These are phyloP conservation scores for Carex pumila DNA, from an alignment of 176 grass and related monocot genomes.

Conservation along the genomic window DNA sequence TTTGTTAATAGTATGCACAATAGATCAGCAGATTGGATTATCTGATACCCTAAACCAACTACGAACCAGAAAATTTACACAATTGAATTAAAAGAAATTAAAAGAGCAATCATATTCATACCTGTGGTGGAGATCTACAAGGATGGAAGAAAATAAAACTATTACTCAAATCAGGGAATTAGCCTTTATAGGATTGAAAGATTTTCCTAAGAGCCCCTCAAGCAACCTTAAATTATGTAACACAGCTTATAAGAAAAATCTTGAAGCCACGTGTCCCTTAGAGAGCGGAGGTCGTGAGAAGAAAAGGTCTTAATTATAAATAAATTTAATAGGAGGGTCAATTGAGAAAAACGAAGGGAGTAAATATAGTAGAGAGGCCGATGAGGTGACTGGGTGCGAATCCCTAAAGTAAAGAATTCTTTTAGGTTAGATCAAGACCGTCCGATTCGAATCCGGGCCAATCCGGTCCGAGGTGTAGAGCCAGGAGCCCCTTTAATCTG, in stretches of 20 bases:
- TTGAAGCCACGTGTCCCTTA: not conserved
- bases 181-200: not conserved
- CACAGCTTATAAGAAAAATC: not conserved
- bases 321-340: not conserved
- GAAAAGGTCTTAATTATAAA: not conserved
- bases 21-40: not conserved
- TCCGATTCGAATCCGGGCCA: too few species aligned
- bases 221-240: not conserved
- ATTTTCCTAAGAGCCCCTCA: not conserved
- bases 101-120: not conserved
- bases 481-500: too few species aligned
- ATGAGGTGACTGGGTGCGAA: not conserved
- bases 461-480: too few species aligned
- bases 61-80: not conserved
- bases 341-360: not conserved
- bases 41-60: not conserved
- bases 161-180: not conserved
- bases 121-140: not conserved
- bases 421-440: too few species aligned
- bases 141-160: constrained; percentile 14
- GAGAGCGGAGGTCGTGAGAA: not conserved
- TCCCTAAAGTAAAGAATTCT: too few species aligned
- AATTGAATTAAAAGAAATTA: constrained; percentile 15
- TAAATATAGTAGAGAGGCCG: not conserved
- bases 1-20: not conserved